Percentiles rank a stretch among this genome's conserved stretches.
These are phyloP conservation scores for Geotrichum reessii DNA, from an alignment of 1,139 yeast species.

Conservation along the genomic window DNA sequence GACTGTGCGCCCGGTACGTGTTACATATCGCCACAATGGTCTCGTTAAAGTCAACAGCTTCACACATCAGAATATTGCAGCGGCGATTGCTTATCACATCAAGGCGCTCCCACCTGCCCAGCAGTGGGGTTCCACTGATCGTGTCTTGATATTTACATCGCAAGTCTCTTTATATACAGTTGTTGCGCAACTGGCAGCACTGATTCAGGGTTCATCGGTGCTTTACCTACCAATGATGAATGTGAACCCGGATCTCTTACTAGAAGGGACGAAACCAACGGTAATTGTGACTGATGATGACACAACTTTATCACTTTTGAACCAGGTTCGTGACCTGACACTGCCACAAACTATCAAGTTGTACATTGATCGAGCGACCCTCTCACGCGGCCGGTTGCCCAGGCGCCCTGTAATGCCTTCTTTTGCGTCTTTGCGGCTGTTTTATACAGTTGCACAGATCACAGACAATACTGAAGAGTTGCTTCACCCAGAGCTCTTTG, in stretches of 20 bases:
- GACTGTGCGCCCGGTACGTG: neutral
- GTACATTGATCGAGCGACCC: constrained; percentile 21
- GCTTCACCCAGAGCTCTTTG: constrained; percentile 2
- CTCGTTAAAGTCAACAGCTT: constrained; percentile 14
- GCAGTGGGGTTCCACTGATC: constrained; percentile 31
- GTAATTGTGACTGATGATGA: constrained; percentile 33
- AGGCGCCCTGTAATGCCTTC: constrained; percentile 23
- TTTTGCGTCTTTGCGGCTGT: constrained; percentile 30
- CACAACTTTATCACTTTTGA: constrained; percentile 27
- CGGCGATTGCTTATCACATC: constrained; percentile 36
- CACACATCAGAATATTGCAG: constrained; percentile 30
- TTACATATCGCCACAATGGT: neutral
- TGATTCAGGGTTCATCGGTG: constrained; percentile 30
- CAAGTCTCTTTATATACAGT: constrained; percentile 29
- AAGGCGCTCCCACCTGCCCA: constrained; percentile 32
- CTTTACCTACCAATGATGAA: constrained; percentile 28
- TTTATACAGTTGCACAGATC: constrained; percentile 27
- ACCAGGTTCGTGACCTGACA: constrained; percentile 21
- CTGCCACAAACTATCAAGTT: constrained; percentile 22
- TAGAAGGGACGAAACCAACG: constrained; percentile 27
- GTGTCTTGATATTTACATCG: constrained; percentile 32
- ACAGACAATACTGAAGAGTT: constrained; percentile 7
- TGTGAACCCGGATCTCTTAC: constrained; percentile 27
- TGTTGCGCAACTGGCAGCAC: constrained; percentile 32
- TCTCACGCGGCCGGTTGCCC: constrained; percentile 31